Percentiles rank a stretch among this genome's conserved stretches.
Evolutionary conservation across 2,329 filamentous ascomycete genomes (phyloP).

Genomic region (Penicillium janthinellum): DNA sequence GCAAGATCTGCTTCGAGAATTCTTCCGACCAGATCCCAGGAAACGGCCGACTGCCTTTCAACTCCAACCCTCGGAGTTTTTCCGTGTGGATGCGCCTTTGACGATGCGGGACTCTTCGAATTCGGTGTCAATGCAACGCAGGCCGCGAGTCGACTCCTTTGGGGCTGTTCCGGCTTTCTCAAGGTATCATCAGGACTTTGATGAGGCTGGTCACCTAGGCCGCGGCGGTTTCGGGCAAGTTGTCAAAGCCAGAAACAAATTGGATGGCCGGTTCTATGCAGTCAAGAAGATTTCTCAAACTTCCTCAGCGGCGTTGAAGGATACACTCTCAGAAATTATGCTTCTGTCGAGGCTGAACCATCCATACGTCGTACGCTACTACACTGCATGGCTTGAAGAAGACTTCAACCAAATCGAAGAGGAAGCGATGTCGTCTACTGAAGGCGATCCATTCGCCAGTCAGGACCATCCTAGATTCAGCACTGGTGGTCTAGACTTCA

Average conservation of each 20-base stretch:
- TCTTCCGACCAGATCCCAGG: slow-evolving; percentile 83
- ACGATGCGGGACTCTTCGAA: slow-evolving; percentile 44
- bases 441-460: slow-evolving; percentile 53
- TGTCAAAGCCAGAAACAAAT: slow-evolving; percentile 89
- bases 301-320: slow-evolving; percentile 63
- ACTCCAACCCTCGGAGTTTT: slow-evolving; percentile 57
- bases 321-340: slow-evolving; percentile 80
- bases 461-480: slow-evolving; percentile 57
- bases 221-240: slow-evolving; percentile 97
- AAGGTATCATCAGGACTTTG: slow-evolving; percentile 84
- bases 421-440: slow-evolving; percentile 51
- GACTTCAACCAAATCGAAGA: slow-evolving; percentile 46
- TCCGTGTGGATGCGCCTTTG: slow-evolving; percentile 44
- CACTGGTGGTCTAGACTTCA: slow-evolving; percentile 85
- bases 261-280: slow-evolving; percentile 90
- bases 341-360: slow-evolving; percentile 91
- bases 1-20: slow-evolving; percentile 76
- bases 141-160: slow-evolving; percentile 65
- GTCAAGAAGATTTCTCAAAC: slow-evolving; percentile 94
- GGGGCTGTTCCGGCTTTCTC: slow-evolving; percentile 60
- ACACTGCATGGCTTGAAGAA: slow-evolving; percentile 91
- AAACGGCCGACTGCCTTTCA: slow-evolving; percentile 83
- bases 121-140: slow-evolving; percentile 50
- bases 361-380: slow-evolving; percentile 85
- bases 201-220: slow-evolving; percentile 83